Conservation (phyloP, 495 filamentous ascomycete genomes). For the Cairneyella variabilis region DNA sequence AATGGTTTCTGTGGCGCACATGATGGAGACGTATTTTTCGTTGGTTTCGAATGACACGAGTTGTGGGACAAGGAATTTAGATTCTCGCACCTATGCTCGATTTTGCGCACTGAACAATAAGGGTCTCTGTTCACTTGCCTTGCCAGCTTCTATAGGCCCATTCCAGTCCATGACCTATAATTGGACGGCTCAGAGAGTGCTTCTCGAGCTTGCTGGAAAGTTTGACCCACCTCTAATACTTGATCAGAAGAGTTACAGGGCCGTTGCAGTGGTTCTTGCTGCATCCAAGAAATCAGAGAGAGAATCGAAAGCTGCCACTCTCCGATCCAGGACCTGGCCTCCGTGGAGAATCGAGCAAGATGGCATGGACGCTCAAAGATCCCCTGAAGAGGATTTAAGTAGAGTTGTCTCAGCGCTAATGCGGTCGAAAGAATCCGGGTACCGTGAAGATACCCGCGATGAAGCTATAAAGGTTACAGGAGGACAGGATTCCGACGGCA, state of each 20-base stretch:
- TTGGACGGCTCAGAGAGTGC: conserved; percentile 23
- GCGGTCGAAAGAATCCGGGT: conserved; percentile 17
- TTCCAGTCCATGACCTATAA: conserved; percentile 22
- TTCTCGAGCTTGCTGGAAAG: conserved; percentile 14
- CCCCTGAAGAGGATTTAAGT: conserved; percentile 23
- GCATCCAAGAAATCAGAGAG: conserved; percentile 20
- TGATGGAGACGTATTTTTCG: conserved; percentile 8
- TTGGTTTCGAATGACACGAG: not conserved
- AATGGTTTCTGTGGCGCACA: conserved; percentile 13
- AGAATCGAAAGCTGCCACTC: conserved; percentile 18
- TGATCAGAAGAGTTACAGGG: conserved; percentile 20
- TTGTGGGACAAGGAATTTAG: not conserved
- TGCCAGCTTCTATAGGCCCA: conserved; percentile 21
- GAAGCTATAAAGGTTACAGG: conserved; percentile 18
- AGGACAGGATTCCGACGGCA: conserved; percentile 24
- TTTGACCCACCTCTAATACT: conserved; percentile 20
- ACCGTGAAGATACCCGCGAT: conserved; percentile 7
- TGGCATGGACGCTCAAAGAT: conserved; percentile 26
- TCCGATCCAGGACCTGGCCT: conserved; percentile 23
- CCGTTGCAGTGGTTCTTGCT: conserved; percentile 17
- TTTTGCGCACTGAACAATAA: conserved; percentile 14
- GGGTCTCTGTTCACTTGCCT: conserved; percentile 12
- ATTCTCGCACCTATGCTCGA: not conserved
- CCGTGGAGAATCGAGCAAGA: conserved; percentile 27
- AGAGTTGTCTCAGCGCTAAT: conserved; percentile 15